A percentile compares a stretch with the other conserved stretches of the same genome.
phyloP scores from a whole-genome alignment of 1,284 basidiomycete genomes.

The Amylostereum areolatum region DNA sequence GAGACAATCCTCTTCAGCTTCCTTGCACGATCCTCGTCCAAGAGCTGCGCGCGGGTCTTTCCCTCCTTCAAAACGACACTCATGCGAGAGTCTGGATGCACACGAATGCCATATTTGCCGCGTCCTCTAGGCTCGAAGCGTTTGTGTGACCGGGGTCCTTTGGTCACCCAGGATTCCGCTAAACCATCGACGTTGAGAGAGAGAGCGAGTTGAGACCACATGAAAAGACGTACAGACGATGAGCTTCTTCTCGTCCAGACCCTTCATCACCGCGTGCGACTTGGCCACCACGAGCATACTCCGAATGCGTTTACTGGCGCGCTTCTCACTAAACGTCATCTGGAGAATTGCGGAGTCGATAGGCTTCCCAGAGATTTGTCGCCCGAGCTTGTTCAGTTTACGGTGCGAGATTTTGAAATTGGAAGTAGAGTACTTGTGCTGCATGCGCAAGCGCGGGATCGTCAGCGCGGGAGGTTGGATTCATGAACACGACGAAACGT shows the following conservation, averaged over 20 bases:
- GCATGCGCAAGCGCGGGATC: not conserved
- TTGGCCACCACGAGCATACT: constrained; percentile 85
- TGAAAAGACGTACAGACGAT: constrained; percentile 64
- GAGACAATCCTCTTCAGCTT: constrained; percentile 75
- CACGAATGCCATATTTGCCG: constrained; percentile 74
- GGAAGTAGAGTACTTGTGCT: constrained; percentile 90
- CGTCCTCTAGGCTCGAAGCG: constrained; percentile 86
- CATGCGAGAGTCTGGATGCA: constrained; percentile 74
- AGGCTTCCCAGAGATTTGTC: constrained; percentile 84
- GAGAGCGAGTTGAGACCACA: constrained; percentile 1
- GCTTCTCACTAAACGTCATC: constrained; percentile 93
- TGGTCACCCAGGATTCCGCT: constrained; percentile 94
- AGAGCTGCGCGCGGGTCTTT: constrained; percentile 69
- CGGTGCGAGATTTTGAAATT: constrained; percentile 91
- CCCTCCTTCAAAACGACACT: constrained; percentile 82
- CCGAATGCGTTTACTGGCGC: constrained; percentile 81
- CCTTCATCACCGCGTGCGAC: constrained; percentile 82
- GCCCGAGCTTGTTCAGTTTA: constrained; percentile 85
- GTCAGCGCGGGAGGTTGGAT: not conserved
- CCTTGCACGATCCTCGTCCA: constrained; percentile 55
- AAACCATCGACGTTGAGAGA: constrained; percentile 1
- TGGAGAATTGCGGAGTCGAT: constrained; percentile 94
- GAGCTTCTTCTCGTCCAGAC: constrained; percentile 67
- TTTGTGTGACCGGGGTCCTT: constrained; percentile 64
- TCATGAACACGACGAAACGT: not conserved